These are phyloP conservation scores for Pyracantha coccinea DNA, from an alignment of 331 rosid species.

Conservation along the genomic window DNA sequence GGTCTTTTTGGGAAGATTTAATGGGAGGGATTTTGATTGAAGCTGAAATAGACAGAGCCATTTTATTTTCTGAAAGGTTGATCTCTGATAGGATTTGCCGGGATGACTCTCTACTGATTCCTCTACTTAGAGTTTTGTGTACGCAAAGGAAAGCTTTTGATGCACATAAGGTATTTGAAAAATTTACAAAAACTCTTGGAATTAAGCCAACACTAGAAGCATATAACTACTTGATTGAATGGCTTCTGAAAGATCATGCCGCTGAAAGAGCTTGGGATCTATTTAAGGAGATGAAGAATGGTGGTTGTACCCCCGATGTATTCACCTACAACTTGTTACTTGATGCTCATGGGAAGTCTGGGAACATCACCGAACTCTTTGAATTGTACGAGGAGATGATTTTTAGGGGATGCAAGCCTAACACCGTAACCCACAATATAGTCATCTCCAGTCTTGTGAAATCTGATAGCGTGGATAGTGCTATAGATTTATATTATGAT, in stretches of 20 bases:
- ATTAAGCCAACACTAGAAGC: slow-evolving; percentile 57
- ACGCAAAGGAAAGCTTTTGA: slow-evolving; percentile 45
- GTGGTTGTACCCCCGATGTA: slow-evolving; percentile 56
- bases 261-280: slow-evolving; percentile 54
- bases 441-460: slow-evolving; percentile 71
- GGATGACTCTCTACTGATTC: slow-evolving; percentile 55
- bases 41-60: slow-evolving; percentile 47
- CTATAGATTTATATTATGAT: slow-evolving; percentile 72
- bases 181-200: slow-evolving; percentile 55
- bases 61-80: slow-evolving; percentile 64
- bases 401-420: slow-evolving; percentile 61
- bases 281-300: slow-evolving; percentile 72
- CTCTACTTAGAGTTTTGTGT: slow-evolving; percentile 58
- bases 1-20: slow-evolving; percentile 69
- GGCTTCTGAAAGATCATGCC: slow-evolving; percentile 52
- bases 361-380: slow-evolving; percentile 54
- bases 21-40: slow-evolving; percentile 64
- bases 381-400: slow-evolving; percentile 66
- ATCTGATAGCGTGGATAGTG: slow-evolving; percentile 42
- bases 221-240: slow-evolving; percentile 69
- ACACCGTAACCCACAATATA: slow-evolving; percentile 73
- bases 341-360: slow-evolving; percentile 66
- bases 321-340: slow-evolving; percentile 89
- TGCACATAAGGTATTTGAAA: slow-evolving; percentile 59
- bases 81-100: slow-evolving; percentile 43